Evolutionary conservation across 768 basidiomycete genomes (phyloP).

Genomic region (Tylopilus balloui): DNA sequence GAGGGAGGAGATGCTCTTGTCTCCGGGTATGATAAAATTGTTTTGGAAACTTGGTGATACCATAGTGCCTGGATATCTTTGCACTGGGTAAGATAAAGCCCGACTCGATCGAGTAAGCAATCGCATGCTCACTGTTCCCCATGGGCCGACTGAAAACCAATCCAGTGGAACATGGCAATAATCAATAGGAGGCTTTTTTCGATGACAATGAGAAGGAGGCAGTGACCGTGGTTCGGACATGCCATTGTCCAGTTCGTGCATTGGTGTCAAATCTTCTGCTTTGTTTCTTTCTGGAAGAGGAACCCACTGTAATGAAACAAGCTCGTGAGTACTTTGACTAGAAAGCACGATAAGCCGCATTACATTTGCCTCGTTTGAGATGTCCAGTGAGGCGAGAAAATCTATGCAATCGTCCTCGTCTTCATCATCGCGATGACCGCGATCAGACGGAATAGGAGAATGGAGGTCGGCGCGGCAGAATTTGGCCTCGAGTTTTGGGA

Average conservation of each 20-base stretch:
- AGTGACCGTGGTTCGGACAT: not conserved
- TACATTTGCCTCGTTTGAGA: conserved; percentile 31
- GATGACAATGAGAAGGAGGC: conserved; percentile 11
- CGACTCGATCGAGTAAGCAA: not conserved
- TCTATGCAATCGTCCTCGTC: conserved; percentile 26
- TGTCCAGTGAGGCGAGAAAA: conserved; percentile 26
- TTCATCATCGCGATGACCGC: not conserved
- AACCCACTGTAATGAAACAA: conserved; percentile 20
- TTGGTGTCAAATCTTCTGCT: conserved; percentile 30
- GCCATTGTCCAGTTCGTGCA: conserved; percentile 1
- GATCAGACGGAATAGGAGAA: conserved; percentile 1
- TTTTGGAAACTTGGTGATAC: conserved; percentile 20
- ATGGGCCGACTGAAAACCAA: conserved; percentile 12
- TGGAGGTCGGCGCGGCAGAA: not conserved
- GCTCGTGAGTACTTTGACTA: conserved; percentile 1
- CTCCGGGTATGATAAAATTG: conserved; percentile 21
- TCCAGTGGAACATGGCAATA: conserved; percentile 16
- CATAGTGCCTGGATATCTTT: conserved; percentile 14
- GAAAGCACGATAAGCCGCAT: not conserved
- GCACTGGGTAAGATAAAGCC: not conserved
- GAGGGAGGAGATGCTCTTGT: conserved; percentile 17
- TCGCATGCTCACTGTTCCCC: conserved; percentile 20
- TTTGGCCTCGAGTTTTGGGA: conserved; percentile 5
- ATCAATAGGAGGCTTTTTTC: conserved; percentile 18
- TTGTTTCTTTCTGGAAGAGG: conserved; percentile 25